These are phyloP conservation scores for Nelumbo lutea DNA, from an alignment of 164 flowering plant genomes.

Conservation along the genomic window DNA sequence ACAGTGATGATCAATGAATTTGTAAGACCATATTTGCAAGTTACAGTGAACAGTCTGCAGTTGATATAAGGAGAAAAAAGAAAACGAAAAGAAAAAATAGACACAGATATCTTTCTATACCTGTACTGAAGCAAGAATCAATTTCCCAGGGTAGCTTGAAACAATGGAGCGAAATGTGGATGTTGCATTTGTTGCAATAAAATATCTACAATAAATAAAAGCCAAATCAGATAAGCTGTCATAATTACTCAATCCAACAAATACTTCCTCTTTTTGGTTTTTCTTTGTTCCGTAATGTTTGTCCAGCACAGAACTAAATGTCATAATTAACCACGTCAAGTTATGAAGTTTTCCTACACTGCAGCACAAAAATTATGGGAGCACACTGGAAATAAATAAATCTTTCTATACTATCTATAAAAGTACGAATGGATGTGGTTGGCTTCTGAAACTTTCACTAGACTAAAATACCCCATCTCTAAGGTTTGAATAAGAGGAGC, in stretches of 20 bases:
- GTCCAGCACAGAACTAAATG: too few species aligned
- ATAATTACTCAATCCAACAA: background rate
- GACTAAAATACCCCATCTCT: too few species aligned
- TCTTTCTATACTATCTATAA: too few species aligned
- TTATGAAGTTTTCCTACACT: too few species aligned
- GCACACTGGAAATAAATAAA: too few species aligned
- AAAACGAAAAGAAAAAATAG: background rate
- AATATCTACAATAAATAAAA: constrained; percentile 36
- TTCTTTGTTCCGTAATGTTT: background rate
- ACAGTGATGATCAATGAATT: background rate
- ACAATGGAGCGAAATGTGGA: constrained; percentile 76
- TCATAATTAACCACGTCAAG: too few species aligned
- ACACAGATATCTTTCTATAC: constrained; percentile 21
- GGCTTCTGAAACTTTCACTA: too few species aligned
- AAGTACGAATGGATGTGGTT: too few species aligned
- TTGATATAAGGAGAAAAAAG: background rate
- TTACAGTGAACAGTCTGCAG: too few species aligned
- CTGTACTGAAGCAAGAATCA: constrained; percentile 75
- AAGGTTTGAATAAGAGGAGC: too few species aligned
- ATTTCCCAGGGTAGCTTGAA: constrained; percentile 72
- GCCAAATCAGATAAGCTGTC: background rate
- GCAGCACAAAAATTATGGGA: too few species aligned
- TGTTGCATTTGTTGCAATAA: constrained; percentile 82
- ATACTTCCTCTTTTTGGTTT: background rate
- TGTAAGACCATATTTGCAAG: constrained; percentile 3